Base-by-base conservation (phyloP, 148 eudicot genomes). In the Oxyria digyna region DNA sequence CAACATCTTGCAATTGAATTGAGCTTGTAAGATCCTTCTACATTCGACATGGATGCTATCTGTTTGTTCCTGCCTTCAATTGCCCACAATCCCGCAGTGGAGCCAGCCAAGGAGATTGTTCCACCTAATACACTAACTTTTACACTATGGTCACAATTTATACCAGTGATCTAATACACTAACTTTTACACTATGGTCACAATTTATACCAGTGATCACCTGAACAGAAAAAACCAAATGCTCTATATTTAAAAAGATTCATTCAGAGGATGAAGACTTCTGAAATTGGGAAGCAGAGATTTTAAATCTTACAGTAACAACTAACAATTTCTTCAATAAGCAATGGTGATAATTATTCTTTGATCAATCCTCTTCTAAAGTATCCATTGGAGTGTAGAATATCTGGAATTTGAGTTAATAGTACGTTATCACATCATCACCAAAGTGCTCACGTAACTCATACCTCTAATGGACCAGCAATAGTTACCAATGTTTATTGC, bases 31-130 rank as follows among this genome's bases (percentile, higher is more conserved):
- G 70, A 69, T 72, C 81, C 78, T 68, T 83, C 90, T 50, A 67
- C 72, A 74, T 74, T 77, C 69, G 95, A 82, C 67, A 93, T 73
- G 20, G 98, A 86, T 20, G 76, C 71, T 75, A 93, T 86, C 76
- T 89, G 95, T 87, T 91, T 85, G 70, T 93, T 93, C 32, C 98
- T 96, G 67, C 95, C 96, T 81, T 89, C 85, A 76, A 93, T 69
- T 27, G 96, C 73, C 96, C 96, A 93, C 68, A 87, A 79, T 18
- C 87, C 89, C 33, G 86, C 92, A 13, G 86, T 96, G 71, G 95
- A 83, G 40, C 98, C 98, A 23, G 95, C 98, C 80, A 93, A 78
- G 33, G 98, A 87, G 73, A 93, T 95, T 57, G 91, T 83, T 76
- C 98, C 98, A 62, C 91, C 98, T 76, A 93, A 85, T 70, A 91